Base-by-base conservation (phyloP, 495 filamentous ascomycete genomes). In the Pseudotulostoma volvatum region DNA sequence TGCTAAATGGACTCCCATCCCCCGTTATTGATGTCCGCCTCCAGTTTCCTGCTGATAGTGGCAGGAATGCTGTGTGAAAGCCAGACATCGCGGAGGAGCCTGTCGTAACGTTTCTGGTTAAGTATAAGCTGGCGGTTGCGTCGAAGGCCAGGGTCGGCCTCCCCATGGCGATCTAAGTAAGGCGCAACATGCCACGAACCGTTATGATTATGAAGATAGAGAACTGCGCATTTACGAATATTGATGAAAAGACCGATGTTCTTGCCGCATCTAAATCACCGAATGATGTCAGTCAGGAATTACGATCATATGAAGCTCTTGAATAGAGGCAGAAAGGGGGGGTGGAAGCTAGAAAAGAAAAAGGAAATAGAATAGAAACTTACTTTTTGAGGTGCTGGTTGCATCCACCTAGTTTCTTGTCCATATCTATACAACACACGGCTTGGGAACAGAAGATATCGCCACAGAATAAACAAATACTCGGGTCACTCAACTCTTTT, bases 1-100 rank as follows among this genome's bases (percentile, higher is more conserved):
- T n/a, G n/a, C n/a, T 57, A 84, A 38, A 87, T 74, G 16, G 87
- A 93, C 61, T 97, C 90, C 90, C 90, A 97, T 2, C 90, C 90
- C 4, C 90, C 90, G 45, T 80, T 93, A 52, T 96, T 96, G 32
- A 93, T 81, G 50, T 97, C 90, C 8, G 79, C 79, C 63, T 97
- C 90, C 43, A 96, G 59, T 55, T 85, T 86, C 44, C 90, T 67
- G 38, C 78, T 77, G 50, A 97, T 93, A 23, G 77, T 79, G 34
- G 80, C 87, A n/a, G 84, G 85, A 21, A 96, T 73, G 16, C 76
- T 74, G 46, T 93, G 85, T 16, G 76, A 72, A 41, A 97, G 63
- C 90, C 92, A 96, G 17, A 86, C 72, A 46, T 75, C 81, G 36
- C 90, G 68, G 28, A 93, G 63, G 45, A 95, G 71, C 33, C 76